These are phyloP conservation scores for Lunasporangiospora selenospora DNA, from an alignment of 192 early-diverging fungal genomes.

Conservation along the genomic window DNA sequence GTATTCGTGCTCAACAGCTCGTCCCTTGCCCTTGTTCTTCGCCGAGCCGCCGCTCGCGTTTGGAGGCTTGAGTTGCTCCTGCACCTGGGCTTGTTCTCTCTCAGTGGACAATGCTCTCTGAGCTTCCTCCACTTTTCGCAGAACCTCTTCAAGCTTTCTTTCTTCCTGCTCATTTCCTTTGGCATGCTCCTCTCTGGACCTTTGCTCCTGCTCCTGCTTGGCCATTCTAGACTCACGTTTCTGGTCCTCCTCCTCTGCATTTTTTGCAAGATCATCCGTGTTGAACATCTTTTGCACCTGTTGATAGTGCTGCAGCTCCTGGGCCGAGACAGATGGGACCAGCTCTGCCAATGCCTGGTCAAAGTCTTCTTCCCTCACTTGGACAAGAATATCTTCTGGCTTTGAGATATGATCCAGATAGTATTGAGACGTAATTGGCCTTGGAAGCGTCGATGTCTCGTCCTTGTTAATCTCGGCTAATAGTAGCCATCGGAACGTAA, in stretches of 20 bases:
- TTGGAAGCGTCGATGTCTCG: slow-evolving; percentile 50
- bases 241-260: slow-evolving; percentile 19
- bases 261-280: slow-evolving; percentile 45
- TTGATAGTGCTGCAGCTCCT: slow-evolving; percentile 89
- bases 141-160: slow-evolving; percentile 4
- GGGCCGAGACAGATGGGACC: slow-evolving; percentile 86
- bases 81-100: too few relatives aligned
- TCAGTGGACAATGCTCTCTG: slow-evolving; percentile 16
- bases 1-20: slow-evolving; percentile 26
- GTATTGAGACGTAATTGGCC: slow-evolving; percentile 86
- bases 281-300: slow-evolving; percentile 83
- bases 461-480: slow-evolving; percentile 48
- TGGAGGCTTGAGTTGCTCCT: too few relatives aligned
- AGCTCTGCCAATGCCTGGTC: slow-evolving; percentile 81
- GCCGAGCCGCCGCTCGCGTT: too few relatives aligned
- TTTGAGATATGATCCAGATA: slow-evolving; percentile 86
- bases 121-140: slow-evolving; percentile 33
- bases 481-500: neutral
- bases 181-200: too few relatives aligned
- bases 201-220: neutral
- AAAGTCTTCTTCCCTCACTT: slow-evolving; percentile 87
- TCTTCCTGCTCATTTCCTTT: slow-evolving; percentile 2
- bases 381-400: slow-evolving; percentile 75
- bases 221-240: slow-evolving; percentile 3
- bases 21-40: slow-evolving; percentile 36